phyloP scores from a whole-genome alignment of 164 flowering plant genomes.

The Vitis rupestris region DNA sequence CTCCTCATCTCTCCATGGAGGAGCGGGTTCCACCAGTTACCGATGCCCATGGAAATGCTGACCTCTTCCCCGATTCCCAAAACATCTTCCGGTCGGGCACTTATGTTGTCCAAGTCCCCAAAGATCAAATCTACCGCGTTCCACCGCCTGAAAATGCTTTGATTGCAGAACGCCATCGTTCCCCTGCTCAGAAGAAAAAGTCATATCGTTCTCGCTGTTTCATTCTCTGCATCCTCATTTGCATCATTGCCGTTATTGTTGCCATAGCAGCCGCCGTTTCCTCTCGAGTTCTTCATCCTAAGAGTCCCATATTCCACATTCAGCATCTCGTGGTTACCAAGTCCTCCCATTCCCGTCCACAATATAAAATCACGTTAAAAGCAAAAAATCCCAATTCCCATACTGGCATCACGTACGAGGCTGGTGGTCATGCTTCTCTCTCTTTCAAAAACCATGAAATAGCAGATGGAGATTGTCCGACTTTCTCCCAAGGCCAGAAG shows the following conservation, averaged over 20 bases:
- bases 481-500: slow-evolving; percentile 12
- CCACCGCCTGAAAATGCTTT: slow-evolving; percentile 70
- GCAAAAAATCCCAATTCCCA: slow-evolving; percentile 29
- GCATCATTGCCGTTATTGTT: slow-evolving; percentile 16
- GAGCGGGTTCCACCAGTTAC: slow-evolving; percentile 37
- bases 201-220: slow-evolving; percentile 8
- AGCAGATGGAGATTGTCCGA: slow-evolving; percentile 30
- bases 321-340: slow-evolving; percentile 14
- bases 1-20: slow-evolving; percentile 62
- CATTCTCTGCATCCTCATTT: slow-evolving; percentile 7
- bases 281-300: slow-evolving; percentile 19
- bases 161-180: slow-evolving; percentile 32
- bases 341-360: neutral
- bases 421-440: slow-evolving; percentile 34
- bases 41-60: neutral
- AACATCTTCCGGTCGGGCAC: slow-evolving; percentile 25
- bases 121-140: slow-evolving; percentile 67
- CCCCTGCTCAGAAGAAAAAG: neutral
- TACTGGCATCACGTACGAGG: slow-evolving; percentile 25
- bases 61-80: neutral
- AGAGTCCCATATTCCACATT: slow-evolving; percentile 31
- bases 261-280: slow-evolving; percentile 12
- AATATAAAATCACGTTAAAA: slow-evolving; percentile 24
- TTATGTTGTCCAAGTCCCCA: slow-evolving; percentile 64
- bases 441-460: slow-evolving; percentile 24